phyloP scores from a whole-genome alignment of 345 rosid genomes.

The Durio zibethinus region DNA sequence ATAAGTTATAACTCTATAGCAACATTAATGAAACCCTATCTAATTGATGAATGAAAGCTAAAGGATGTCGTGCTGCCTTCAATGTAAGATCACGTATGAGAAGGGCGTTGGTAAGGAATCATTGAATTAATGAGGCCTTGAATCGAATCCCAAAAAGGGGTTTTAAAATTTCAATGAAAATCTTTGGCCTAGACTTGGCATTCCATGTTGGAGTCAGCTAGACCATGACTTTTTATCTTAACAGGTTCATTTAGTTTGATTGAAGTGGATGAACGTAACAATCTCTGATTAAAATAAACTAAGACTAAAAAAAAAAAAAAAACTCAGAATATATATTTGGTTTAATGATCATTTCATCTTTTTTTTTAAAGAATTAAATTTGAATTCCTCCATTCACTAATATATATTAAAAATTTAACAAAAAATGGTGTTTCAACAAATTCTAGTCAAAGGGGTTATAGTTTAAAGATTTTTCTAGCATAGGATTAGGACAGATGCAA shows the following conservation, averaged over 20 bases:
- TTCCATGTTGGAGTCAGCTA: neutral
- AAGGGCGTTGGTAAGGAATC: neutral
- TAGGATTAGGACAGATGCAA: neutral
- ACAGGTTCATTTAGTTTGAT: neutral
- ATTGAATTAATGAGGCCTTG: neutral
- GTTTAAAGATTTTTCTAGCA: neutral
- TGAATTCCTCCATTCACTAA: neutral
- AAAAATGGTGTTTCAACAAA: neutral
- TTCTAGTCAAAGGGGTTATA: neutral
- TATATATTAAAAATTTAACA: neutral
- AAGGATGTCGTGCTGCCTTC: neutral
- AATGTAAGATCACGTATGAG: neutral
- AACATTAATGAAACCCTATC: neutral
- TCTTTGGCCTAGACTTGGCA: neutral
- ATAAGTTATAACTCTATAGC: no score
- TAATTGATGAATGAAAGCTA: neutral
- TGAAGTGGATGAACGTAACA: neutral
- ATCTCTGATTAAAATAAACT: neutral
- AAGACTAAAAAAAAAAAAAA: no score
- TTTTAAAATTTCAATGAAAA: neutral
- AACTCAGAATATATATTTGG: no score
- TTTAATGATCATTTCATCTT: neutral
- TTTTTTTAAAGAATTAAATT: no score
- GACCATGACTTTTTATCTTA: neutral
- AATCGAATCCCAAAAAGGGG: neutral